These are phyloP conservation scores for Colletotrichum karsti DNA, from an alignment of 2,329 filamentous ascomycete species.

Conservation along the genomic window DNA sequence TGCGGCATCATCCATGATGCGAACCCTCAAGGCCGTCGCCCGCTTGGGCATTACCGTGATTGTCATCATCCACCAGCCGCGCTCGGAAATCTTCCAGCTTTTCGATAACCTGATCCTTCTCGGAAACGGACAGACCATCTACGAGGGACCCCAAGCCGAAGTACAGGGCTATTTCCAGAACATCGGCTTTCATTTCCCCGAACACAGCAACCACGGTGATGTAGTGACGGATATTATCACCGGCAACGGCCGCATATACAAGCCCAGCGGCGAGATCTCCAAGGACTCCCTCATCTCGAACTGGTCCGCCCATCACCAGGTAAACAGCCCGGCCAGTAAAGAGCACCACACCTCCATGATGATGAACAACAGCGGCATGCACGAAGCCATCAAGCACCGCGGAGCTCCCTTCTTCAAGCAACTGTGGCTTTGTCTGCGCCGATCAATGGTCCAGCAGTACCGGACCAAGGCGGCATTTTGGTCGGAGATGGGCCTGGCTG, in stretches of 20 bases:
- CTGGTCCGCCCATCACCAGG: slow-evolving; percentile 48
- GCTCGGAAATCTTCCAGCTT: slow-evolving; percentile 65
- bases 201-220: slow-evolving; percentile 62
- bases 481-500: slow-evolving; percentile 62
- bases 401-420: slow-evolving; percentile 59
- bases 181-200: slow-evolving; percentile 60
- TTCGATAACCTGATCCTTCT: slow-evolving; percentile 66
- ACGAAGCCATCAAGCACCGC: slow-evolving; percentile 55
- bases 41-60: slow-evolving; percentile 65
- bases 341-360: slow-evolving; percentile 36
- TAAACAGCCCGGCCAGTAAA: slow-evolving; percentile 36
- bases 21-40: slow-evolving; percentile 60
- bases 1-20: slow-evolving; percentile 64
- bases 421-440: slow-evolving; percentile 58
- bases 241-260: slow-evolving; percentile 62
- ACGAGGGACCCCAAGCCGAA: slow-evolving; percentile 54
- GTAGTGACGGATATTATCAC: slow-evolving; percentile 70
- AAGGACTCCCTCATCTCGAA: slow-evolving; percentile 58
- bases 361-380: slow-evolving; percentile 49
- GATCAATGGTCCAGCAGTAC: slow-evolving; percentile 65
- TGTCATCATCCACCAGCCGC: slow-evolving; percentile 68
- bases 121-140: slow-evolving; percentile 62
- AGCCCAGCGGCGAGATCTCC: slow-evolving; percentile 52
- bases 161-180: slow-evolving; percentile 59
- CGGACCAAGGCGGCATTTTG: slow-evolving; percentile 58